Base-by-base conservation (phyloP, 805 yeast species). In the Nakazawaea pomicola region DNA sequence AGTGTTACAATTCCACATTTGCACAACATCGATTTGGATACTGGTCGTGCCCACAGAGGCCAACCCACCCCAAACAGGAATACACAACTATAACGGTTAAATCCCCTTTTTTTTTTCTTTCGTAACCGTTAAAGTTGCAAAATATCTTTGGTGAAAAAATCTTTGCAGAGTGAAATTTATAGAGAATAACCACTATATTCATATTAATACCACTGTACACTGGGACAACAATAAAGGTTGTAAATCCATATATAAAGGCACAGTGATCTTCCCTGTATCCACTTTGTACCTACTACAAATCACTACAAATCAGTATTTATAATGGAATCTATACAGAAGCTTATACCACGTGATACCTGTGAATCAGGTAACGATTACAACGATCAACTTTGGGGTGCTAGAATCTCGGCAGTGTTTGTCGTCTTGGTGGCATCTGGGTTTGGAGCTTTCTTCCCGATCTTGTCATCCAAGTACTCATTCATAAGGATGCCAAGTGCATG, bases 31-130 rank as follows among this genome's bases (percentile, higher is more conserved):
- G 95, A 88, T 57, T 72, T 83, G 55, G 95, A 88, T 57, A 74
- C 87, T 0, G 95, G 95, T n/a, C n/a, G n/a, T n/a, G n/a, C n/a
- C n/a, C n/a, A n/a, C 2, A 67, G 95, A 51, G 70, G 93, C 38
- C 95, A 29, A 3, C 32, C 11, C 14, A 29, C 16, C 10, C 16
- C 14, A 29, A 29, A 24, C n/a, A 24, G n/a, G n/a, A n/a, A n/a
- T n/a, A n/a, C n/a, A n/a, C n/a, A n/a, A n/a, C n/a, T n/a, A n/a
- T n/a, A n/a, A n/a, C n/a, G n/a, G n/a, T n/a, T n/a, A n/a, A n/a
- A n/a, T n/a, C n/a, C n/a, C n/a, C n/a, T n/a, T n/a, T n/a, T n/a
- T n/a, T n/a, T n/a, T n/a, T n/a, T n/a, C n/a, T 21, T 17, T 8
- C 33, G 17, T 30, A 30, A 30, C 33, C 33, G 8, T 18, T 16